Conservation (phyloP, 2,329 filamentous ascomycete genomes). For the Metarhizium guizhouense region DNA sequence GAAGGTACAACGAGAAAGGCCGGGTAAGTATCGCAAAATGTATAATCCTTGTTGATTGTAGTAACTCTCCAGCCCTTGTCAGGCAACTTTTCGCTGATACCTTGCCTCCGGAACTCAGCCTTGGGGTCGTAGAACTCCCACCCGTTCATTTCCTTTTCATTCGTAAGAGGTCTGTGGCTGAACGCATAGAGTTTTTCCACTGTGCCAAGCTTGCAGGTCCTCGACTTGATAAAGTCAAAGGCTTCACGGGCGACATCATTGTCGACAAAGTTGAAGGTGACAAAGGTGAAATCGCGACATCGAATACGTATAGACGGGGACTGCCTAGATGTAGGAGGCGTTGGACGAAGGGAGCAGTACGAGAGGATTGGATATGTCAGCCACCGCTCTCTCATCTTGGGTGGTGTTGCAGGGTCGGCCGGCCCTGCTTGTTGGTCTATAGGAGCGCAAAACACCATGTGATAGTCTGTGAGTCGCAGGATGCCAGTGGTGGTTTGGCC, state of each 20-base stretch:
- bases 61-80: constrained; percentile 84
- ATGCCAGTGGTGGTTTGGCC: constrained; percentile 49
- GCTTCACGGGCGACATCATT: constrained; percentile 70
- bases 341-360: constrained; percentile 68
- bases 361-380: constrained; percentile 90
- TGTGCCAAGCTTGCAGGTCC: constrained; percentile 72
- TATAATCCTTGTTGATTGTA: constrained; percentile 80
- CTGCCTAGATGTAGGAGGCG: constrained; percentile 58
- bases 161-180: constrained; percentile 64
- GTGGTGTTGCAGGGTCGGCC: constrained; percentile 15
- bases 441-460: constrained; percentile 45
- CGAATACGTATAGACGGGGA: constrained; percentile 78
- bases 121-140: constrained; percentile 81
- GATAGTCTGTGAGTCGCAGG: constrained; percentile 54
- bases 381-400: constrained; percentile 62
- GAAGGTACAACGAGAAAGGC: constrained; percentile 75
- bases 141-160: constrained; percentile 67
- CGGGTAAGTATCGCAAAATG: constrained; percentile 89
- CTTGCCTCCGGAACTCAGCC: constrained; percentile 79
- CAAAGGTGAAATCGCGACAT: constrained; percentile 87
- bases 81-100: constrained; percentile 70
- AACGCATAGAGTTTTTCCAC: constrained; percentile 92
- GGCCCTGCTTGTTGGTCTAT: constrained; percentile 20
- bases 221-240: constrained; percentile 74
- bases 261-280: constrained; percentile 78